Percentiles rank a stretch among this genome's conserved stretches.
Conservation (phyloP, 2,329 filamentous ascomycete species). For the Clonostachys rhizophaga region DNA sequence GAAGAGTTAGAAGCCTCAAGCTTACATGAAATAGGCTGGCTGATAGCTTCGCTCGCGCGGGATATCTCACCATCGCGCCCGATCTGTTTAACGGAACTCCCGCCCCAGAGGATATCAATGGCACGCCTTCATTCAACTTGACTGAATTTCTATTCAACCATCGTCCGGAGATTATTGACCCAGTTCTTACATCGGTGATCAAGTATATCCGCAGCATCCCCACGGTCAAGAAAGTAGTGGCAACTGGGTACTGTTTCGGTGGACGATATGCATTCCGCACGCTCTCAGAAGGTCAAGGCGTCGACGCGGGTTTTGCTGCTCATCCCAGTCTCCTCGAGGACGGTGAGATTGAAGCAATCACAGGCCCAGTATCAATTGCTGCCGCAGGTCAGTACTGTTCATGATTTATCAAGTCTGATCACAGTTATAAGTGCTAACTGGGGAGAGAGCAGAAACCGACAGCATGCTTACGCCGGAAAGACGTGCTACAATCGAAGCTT, state of each 20-base stretch:
- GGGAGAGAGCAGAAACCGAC: conserved; percentile 37
- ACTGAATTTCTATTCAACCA: conserved; percentile 11
- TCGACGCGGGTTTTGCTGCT: conserved; percentile 39
- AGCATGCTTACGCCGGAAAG: conserved; percentile 44
- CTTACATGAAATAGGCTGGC: conserved; percentile 8
- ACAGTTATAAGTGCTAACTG: background rate
- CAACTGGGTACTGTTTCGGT: conserved; percentile 58
- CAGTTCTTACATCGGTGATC: conserved; percentile 10
- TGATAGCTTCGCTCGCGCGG: conserved; percentile 16
- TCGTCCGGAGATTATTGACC: conserved; percentile 9
- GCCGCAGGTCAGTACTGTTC: conserved; percentile 39
- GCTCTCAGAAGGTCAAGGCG: conserved; percentile 38
- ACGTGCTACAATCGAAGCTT: conserved; percentile 45
- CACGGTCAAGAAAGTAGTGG: conserved; percentile 40
- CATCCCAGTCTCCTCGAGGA: conserved; percentile 54
- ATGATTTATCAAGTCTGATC: background rate
- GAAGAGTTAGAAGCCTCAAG: too few species aligned
- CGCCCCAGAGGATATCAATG: conserved; percentile 9
- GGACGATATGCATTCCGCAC: conserved; percentile 50
- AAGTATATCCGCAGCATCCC: conserved; percentile 27
- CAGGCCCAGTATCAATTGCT: conserved; percentile 48
- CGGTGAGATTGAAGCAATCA: conserved; percentile 48
- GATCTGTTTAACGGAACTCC: conserved; percentile 16
- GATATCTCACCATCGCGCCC: conserved; percentile 15
- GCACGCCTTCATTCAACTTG: conserved; percentile 8